Evolutionary conservation across 83 land plant species (phyloP).

Genomic region (Thuja plicata): DNA sequence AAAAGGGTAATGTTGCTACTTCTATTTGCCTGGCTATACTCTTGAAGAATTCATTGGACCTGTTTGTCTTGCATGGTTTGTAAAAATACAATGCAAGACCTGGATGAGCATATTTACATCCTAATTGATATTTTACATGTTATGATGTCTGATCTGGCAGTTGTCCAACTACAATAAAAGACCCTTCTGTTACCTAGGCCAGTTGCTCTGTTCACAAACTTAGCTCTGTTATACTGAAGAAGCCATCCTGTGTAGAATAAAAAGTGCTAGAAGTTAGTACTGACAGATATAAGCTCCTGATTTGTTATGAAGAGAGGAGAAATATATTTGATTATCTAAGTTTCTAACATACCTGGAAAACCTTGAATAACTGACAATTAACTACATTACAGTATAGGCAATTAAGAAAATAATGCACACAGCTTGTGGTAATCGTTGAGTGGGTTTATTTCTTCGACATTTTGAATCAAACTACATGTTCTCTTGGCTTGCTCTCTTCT

Average conservation of each 20-base stretch:
- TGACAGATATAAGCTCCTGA: not conserved
- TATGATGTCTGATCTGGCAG: not conserved
- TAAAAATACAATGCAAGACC: not conserved
- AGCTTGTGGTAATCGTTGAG: no score
- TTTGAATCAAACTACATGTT: no score
- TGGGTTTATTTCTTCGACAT: no score
- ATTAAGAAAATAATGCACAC: no score
- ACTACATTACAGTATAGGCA: not conserved
- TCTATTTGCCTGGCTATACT: not conserved
- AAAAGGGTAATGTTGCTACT: not conserved
- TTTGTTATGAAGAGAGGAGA: not conserved
- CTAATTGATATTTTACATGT: not conserved
- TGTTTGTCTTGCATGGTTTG: not conserved
- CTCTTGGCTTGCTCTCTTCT: no score
- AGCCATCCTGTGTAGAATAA: not conserved
- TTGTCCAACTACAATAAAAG: not conserved
- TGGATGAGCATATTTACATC: not conserved
- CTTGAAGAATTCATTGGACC: not conserved
- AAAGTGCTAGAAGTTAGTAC: not conserved
- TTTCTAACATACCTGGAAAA: not conserved
- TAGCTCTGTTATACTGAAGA: not conserved
- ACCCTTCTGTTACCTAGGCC: not conserved
- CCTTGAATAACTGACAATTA: not conserved
- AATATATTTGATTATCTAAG: no score
- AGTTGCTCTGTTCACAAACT: not conserved